phyloP scores from a whole-genome alignment of 345 rosid genomes.

The Pelargonium nanum region DNA sequence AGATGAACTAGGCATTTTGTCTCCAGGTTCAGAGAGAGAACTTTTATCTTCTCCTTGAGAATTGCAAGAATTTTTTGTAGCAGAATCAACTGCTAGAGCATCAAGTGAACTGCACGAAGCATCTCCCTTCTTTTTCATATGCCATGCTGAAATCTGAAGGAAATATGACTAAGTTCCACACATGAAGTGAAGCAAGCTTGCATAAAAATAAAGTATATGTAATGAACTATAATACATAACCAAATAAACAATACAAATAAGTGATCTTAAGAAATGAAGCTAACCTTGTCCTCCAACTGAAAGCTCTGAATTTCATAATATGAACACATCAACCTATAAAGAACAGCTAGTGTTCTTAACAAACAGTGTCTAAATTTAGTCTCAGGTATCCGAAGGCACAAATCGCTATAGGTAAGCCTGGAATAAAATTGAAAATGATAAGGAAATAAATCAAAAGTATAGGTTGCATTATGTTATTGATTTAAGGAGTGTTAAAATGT shows the following conservation, averaged over 20 bases:
- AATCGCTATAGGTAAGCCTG: conserved; percentile 98
- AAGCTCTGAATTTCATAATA: conserved; percentile 86
- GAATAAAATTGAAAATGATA: conserved; percentile 16
- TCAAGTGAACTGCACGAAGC: conserved; percentile 21
- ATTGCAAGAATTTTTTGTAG: conserved; percentile 23
- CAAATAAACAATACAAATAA: conserved; percentile 6
- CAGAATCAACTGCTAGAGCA: conserved; percentile 30
- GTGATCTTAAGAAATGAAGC: conserved; percentile 13
- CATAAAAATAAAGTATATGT: neutral
- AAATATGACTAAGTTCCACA: conserved; percentile 4
- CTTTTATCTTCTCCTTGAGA: conserved; percentile 23
- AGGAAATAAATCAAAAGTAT: conserved; percentile 13
- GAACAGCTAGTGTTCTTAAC: conserved; percentile 70
- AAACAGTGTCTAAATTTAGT: conserved; percentile 87
- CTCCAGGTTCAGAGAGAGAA: conserved; percentile 27
- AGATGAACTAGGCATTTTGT: conserved; percentile 22
- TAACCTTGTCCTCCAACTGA: conserved; percentile 52
- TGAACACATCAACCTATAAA: conserved; percentile 79
- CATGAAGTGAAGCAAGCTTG: neutral
- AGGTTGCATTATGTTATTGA: neutral
- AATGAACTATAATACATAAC: neutral
- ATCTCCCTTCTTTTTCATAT: conserved; percentile 27
- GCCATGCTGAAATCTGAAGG: conserved; percentile 29
- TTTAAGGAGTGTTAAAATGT: neutral
- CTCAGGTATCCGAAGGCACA: conserved; percentile 90